These are phyloP conservation scores for Vachellia pachyceras DNA, from an alignment of 306 rosid species.

Conservation along the genomic window DNA sequence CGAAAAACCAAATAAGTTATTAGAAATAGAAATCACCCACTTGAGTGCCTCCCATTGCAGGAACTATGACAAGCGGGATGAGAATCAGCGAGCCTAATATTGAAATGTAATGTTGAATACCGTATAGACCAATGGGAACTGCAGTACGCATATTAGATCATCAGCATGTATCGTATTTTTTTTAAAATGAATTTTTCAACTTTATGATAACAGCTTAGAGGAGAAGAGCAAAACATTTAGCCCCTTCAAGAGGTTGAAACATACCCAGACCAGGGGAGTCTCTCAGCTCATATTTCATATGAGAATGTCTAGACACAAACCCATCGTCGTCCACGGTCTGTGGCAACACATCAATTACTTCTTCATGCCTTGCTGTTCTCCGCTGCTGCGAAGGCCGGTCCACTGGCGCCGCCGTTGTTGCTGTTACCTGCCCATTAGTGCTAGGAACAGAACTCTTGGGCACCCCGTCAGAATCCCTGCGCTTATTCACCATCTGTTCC, in stretches of 20 bases:
- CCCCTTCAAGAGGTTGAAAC: constrained; percentile 7
- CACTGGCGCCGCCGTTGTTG: constrained; percentile 28
- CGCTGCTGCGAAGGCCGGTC: constrained; percentile 54
- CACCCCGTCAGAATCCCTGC: constrained; percentile 74
- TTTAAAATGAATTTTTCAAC: background rate
- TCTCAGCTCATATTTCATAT: constrained; percentile 89
- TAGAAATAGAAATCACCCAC: constrained; percentile 59
- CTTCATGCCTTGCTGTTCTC: constrained; percentile 60
- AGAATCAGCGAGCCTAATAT: constrained; percentile 90
- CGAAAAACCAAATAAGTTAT: constrained; percentile 6
- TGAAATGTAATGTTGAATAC: constrained; percentile 87
- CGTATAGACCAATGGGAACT: constrained; percentile 91
- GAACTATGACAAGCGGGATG: constrained; percentile 88
- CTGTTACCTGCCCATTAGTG: constrained; percentile 53
- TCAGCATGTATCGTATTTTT: constrained; percentile 4
- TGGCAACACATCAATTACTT: constrained; percentile 72
- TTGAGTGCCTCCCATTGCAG: constrained; percentile 98
- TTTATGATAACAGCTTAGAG: background rate
- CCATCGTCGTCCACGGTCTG: constrained; percentile 69
- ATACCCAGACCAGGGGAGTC: constrained; percentile 91
- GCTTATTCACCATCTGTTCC: constrained; percentile 60
- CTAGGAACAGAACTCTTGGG: constrained; percentile 51
- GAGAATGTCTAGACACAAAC: constrained; percentile 65
- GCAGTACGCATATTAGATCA: constrained; percentile 32
- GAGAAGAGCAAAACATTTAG: background rate